A percentile compares a stretch with the other conserved stretches of the same genome.
Evolutionary conservation across 805 yeast genomes (phyloP).

Genomic region (Yarrowia keelungensis): DNA sequence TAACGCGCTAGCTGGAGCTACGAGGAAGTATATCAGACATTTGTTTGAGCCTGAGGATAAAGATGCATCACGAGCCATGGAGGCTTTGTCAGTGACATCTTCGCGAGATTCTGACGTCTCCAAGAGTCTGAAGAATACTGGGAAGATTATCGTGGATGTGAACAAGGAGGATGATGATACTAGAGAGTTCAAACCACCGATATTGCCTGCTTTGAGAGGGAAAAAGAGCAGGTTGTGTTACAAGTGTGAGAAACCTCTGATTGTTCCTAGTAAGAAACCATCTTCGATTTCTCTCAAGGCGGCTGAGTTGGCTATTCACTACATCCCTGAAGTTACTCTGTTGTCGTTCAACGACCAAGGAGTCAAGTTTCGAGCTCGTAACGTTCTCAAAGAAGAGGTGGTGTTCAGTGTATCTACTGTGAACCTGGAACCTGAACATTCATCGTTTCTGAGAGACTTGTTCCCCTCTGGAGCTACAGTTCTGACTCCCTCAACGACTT

Average conservation of each 20-base stretch:
- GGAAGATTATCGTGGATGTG: conserved; percentile 13
- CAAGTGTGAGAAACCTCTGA: conserved; percentile 17
- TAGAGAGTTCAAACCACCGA: neutral
- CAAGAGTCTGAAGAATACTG: neutral
- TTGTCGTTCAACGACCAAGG: neutral
- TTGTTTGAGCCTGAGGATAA: conserved; percentile 17
- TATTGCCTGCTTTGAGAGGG: conserved; percentile 15
- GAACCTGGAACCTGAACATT: neutral
- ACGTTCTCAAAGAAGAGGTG: conserved; percentile 22
- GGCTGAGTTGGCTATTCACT: conserved; percentile 5
- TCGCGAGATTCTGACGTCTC: conserved; percentile 9
- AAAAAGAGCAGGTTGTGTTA: conserved; percentile 17
- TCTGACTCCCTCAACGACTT: conserved; percentile 1
- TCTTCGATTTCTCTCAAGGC: conserved; percentile 13
- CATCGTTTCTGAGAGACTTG: neutral
- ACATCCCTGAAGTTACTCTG: conserved; percentile 8
- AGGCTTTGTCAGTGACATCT: neutral
- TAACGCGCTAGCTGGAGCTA: conserved; percentile 12
- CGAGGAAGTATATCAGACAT: conserved; percentile 20
- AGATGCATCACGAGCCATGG: conserved; percentile 8
- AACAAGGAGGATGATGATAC: neutral
- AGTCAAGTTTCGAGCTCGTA: conserved; percentile 16
- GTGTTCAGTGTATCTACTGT: conserved; percentile 21
- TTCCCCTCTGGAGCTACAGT: conserved; percentile 31
- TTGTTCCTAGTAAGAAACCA: conserved; percentile 26